These are phyloP conservation scores for Vitellaria paradoxa DNA, from an alignment of 179 eudicot species.

Conservation along the genomic window DNA sequence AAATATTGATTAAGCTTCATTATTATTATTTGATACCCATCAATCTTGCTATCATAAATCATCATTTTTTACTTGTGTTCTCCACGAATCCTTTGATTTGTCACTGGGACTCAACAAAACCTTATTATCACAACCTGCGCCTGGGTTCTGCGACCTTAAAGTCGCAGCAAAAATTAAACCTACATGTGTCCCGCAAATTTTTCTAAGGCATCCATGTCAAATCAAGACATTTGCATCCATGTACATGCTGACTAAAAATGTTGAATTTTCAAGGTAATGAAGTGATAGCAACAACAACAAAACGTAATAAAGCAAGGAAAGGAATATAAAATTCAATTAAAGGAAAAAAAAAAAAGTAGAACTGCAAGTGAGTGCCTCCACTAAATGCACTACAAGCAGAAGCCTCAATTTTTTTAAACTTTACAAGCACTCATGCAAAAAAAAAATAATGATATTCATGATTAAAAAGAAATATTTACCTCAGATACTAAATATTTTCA, in stretches of 20 bases:
- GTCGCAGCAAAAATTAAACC: neutral
- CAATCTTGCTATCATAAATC: too few species aligned
- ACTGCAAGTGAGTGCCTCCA: neutral
- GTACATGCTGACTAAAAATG: neutral
- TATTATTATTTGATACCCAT: too few species aligned
- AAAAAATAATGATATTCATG: neutral
- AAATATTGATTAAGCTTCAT: too few species aligned
- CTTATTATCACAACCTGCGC: too few species aligned
- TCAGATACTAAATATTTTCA: neutral
- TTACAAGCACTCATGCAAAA: neutral
- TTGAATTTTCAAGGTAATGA: neutral
- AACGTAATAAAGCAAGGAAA: too few species aligned
- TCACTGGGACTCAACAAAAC: too few species aligned
- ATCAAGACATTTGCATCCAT: constrained; percentile 5
- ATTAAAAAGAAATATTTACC: neutral
- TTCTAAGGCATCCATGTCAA: neutral
- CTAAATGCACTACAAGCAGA: neutral
- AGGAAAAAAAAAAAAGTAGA: too few species aligned
- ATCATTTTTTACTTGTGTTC: too few species aligned
- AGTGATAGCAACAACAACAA: neutral
- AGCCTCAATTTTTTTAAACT: neutral
- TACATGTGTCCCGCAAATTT: neutral
- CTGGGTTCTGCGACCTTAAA: neutral
- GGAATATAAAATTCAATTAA: neutral
- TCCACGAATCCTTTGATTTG: too few species aligned